Percentiles rank a stretch among this genome's conserved stretches.
Conservation (phyloP, 345 rosid species). For the Nephelium lappaceum region DNA sequence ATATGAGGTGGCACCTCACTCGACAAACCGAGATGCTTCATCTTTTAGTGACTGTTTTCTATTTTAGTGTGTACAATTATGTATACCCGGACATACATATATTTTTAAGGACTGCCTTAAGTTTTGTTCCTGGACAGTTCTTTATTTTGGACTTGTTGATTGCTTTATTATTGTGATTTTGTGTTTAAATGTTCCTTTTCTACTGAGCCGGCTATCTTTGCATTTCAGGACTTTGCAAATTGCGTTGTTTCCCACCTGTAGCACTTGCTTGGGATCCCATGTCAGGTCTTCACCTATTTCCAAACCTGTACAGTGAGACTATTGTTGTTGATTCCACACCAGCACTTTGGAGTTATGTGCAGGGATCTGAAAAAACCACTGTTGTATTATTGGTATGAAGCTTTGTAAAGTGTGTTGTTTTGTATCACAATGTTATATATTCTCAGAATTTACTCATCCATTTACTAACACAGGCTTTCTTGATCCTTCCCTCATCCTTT, state of each 20-base stretch:
- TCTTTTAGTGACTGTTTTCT: neutral
- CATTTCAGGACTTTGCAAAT: slow-evolving; percentile 84
- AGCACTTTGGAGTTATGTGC: slow-evolving; percentile 68
- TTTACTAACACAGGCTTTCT: slow-evolving; percentile 9
- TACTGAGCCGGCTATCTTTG: slow-evolving; percentile 26
- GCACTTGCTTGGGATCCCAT: slow-evolving; percentile 96
- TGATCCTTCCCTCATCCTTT: slow-evolving; percentile 18
- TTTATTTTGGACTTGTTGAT: neutral
- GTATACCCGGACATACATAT: neutral
- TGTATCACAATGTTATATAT: slow-evolving; percentile 13
- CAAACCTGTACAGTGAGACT: slow-evolving; percentile 67
- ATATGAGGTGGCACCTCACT: too few relatives aligned
- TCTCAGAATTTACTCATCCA: slow-evolving; percentile 3
- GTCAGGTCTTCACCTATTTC: slow-evolving; percentile 79
- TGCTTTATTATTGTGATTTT: slow-evolving; percentile 6
- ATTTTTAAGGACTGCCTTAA: neutral
- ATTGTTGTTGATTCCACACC: slow-evolving; percentile 83
- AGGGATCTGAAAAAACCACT: slow-evolving; percentile 70
- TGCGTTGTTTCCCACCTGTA: slow-evolving; percentile 98
- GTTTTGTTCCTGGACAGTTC: neutral
- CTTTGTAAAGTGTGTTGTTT: slow-evolving; percentile 12
- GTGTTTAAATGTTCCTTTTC: slow-evolving; percentile 12
- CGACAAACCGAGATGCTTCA: neutral
- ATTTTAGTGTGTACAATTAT: neutral
- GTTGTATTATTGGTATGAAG: slow-evolving; percentile 72